Evolutionary conservation across 2,329 filamentous ascomycete species (phyloP).

Genomic region (Penicillium sumatraense): DNA sequence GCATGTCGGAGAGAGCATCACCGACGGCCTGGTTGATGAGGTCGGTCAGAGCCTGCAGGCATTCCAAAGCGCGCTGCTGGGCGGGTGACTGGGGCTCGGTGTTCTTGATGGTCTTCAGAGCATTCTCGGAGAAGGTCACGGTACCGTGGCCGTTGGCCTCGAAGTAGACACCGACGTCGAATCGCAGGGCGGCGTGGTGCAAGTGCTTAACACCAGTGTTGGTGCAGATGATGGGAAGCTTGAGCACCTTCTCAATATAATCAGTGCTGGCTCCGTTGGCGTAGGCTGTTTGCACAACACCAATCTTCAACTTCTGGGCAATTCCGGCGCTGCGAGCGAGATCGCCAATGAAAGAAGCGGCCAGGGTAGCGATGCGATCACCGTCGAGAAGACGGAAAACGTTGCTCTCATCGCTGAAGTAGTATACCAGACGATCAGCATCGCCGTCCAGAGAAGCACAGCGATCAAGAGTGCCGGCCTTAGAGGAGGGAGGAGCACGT

Average conservation of each 20-base stretch:
- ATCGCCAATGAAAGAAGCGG: slow-evolving; percentile 90
- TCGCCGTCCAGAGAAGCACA: slow-evolving; percentile 94
- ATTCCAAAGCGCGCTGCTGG: slow-evolving; percentile 86
- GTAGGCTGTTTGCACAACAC: slow-evolving; percentile 96
- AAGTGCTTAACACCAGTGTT: slow-evolving; percentile 96
- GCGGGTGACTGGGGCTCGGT: slow-evolving; percentile 87
- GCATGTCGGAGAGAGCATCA: slow-evolving; percentile 92
- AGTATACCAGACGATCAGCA: slow-evolving; percentile 93
- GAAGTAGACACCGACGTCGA: slow-evolving; percentile 97
- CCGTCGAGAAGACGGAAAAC: slow-evolving; percentile 93
- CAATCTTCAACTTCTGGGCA: slow-evolving; percentile 80
- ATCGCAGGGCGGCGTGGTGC: slow-evolving; percentile 93
- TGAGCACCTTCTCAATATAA: slow-evolving; percentile 85
- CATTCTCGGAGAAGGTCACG: slow-evolving; percentile 87
- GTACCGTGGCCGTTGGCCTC: slow-evolving; percentile 98
- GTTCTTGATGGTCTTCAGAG: slow-evolving; percentile 75
- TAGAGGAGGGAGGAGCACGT: slow-evolving; percentile 80
- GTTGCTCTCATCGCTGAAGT: slow-evolving; percentile 81
- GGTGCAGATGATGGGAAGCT: slow-evolving; percentile 89
- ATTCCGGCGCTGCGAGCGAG: slow-evolving; percentile 81
- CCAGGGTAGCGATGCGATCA: slow-evolving; percentile 93
- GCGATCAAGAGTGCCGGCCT: slow-evolving; percentile 74
- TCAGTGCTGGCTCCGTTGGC: slow-evolving; percentile 94
- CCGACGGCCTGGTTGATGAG: slow-evolving; percentile 98
- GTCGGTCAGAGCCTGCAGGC: slow-evolving; percentile 79